These are phyloP conservation scores for Collybia sordida DNA, from an alignment of 768 basidiomycete species.

Conservation along the genomic window DNA sequence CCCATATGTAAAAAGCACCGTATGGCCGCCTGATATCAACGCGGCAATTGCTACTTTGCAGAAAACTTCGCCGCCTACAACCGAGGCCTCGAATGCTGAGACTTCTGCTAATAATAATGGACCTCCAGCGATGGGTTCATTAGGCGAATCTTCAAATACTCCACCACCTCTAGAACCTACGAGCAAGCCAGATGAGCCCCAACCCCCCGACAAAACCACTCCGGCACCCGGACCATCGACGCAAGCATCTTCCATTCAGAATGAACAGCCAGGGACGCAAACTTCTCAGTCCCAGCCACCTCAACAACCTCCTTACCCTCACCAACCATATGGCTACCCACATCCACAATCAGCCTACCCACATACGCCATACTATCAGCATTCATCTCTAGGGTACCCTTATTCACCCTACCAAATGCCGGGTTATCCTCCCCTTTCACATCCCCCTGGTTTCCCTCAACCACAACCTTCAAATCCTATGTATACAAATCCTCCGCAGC, in stretches of 20 bases:
- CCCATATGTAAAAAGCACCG: conserved; percentile 56
- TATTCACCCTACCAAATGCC: conserved; percentile 25
- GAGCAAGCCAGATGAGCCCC: conserved; percentile 17
- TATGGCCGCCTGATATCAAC: conserved; percentile 74
- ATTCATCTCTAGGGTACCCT: conserved; percentile 45
- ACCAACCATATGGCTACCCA: conserved; percentile 55
- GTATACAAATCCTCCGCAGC: conserved; percentile 30
- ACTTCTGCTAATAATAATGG: conserved; percentile 7
- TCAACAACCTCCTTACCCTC: conserved; percentile 40
- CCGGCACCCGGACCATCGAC: conserved; percentile 16
- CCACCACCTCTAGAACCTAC: conserved; percentile 14
- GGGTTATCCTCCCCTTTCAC: conserved; percentile 38
- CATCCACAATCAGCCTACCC: conserved; percentile 56
- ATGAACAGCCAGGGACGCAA: conserved; percentile 17
- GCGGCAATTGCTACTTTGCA: conserved; percentile 59
- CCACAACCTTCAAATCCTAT: conserved; percentile 27
- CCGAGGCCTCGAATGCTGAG: conserved; percentile 15
- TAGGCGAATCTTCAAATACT: conserved; percentile 12
- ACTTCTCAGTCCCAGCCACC: conserved; percentile 9
- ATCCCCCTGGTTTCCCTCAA: conserved; percentile 40
- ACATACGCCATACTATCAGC: conserved; percentile 64
- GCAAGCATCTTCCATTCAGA: conserved; percentile 15
- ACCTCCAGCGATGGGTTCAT: conserved; percentile 17
- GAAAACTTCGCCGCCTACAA: conserved; percentile 22
- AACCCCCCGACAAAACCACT: conserved; percentile 24